Conservation (phyloP, 2,329 filamentous ascomycete species). For the Dothiorella sarmentorum region DNA sequence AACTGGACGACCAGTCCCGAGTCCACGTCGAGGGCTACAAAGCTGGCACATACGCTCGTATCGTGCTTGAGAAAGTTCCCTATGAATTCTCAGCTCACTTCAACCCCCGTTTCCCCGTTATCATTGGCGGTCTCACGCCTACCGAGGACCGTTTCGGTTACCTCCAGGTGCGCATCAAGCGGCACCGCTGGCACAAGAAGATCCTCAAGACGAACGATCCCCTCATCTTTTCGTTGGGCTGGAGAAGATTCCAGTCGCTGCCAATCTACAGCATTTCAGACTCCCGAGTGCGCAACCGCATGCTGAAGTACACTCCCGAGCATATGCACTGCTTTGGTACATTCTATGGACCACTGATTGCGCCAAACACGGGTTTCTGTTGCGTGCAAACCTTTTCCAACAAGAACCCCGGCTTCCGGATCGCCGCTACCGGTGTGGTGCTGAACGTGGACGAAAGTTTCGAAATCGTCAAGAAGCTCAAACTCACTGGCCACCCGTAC, state of each 20-base stretch:
- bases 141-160: slow-evolving; percentile 96
- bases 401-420: slow-evolving; percentile 83
- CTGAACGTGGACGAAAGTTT: slow-evolving; percentile 91
- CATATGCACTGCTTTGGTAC: slow-evolving; percentile 99
- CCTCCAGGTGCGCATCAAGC: slow-evolving; percentile 93
- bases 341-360: slow-evolving; percentile 90
- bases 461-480: slow-evolving; percentile 99
- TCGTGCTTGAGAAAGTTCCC: slow-evolving; percentile 84
- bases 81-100: slow-evolving; percentile 86
- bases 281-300: slow-evolving; percentile 86
- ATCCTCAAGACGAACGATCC: slow-evolving; percentile 98
- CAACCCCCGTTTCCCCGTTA: slow-evolving; percentile 74
- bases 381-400: slow-evolving; percentile 87
- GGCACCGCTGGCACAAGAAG: slow-evolving; percentile 98
- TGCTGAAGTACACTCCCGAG: slow-evolving; percentile 98
- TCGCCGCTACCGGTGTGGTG: slow-evolving; percentile 91
- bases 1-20: slow-evolving; percentile 78
- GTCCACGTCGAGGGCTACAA: slow-evolving; percentile 83
- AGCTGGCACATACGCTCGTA: slow-evolving; percentile 88
- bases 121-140: slow-evolving; percentile 86
- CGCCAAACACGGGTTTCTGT: slow-evolving; percentile 93
- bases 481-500: slow-evolving; percentile 87
- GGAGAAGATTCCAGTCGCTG: slow-evolving; percentile 89
- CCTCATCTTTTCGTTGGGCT: slow-evolving; percentile 92
- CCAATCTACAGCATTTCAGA: slow-evolving; percentile 95